Percentiles rank a stretch among this genome's conserved stretches.
phyloP scores from a whole-genome alignment of 1,284 basidiomycete genomes.

The Dichomitus squalens region DNA sequence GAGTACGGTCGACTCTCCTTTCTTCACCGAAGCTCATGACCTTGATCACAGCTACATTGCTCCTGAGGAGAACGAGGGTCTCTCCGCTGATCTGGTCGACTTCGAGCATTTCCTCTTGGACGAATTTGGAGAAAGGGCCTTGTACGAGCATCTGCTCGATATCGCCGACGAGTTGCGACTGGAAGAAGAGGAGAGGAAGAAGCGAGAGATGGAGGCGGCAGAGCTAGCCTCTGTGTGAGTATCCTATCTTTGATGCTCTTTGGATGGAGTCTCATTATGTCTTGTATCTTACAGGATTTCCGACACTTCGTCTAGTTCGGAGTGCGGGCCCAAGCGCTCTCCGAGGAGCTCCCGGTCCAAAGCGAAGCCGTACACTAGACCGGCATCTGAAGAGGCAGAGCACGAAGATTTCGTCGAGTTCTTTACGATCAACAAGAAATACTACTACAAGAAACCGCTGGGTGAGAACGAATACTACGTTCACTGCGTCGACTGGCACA shows the following conservation, averaged over 20 bases:
- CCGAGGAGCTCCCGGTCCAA: background rate
- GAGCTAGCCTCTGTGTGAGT: background rate
- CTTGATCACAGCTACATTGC: background rate
- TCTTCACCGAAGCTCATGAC: background rate
- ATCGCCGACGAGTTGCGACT: background rate
- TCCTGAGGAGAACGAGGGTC: background rate
- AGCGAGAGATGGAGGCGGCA: background rate
- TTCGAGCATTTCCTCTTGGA: background rate
- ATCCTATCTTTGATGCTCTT: background rate
- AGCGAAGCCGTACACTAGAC: background rate
- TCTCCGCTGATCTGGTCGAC: background rate
- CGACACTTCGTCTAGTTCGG: background rate
- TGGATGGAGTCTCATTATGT: background rate
- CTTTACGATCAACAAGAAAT: background rate
- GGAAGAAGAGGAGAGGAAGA: background rate
- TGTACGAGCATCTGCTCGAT: background rate
- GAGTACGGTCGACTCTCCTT: background rate
- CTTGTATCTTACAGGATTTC: background rate
- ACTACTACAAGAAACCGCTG: background rate
- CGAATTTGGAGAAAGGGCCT: background rate
- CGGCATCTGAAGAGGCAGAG: too few relatives aligned
- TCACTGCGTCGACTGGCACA: conserved; percentile 5
- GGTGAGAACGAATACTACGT: background rate
- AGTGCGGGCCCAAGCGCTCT: background rate
- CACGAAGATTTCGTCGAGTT: background rate